Percentiles rank a stretch among this genome's conserved stretches.
Conservation (phyloP, 768 basidiomycete genomes). For the Trametes gibbosa region DNA sequence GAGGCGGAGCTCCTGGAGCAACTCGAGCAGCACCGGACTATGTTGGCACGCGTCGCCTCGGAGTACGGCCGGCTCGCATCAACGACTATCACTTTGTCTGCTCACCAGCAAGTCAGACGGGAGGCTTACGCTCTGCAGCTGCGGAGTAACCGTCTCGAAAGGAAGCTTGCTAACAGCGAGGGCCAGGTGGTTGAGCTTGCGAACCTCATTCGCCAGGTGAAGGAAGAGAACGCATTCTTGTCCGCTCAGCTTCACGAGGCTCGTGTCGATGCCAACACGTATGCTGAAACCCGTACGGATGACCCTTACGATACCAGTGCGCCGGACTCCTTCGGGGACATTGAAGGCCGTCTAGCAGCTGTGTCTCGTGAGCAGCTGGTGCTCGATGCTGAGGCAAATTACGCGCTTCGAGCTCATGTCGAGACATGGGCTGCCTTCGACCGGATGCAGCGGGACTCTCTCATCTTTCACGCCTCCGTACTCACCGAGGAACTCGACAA, state of each 20-base stretch:
- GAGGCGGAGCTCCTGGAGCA: conserved; percentile 48
- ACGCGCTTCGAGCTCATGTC: conserved; percentile 3
- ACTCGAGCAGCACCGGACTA: conserved; percentile 47
- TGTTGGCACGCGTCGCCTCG: conserved; percentile 47
- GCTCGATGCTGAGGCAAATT: neutral
- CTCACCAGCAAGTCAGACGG: conserved; percentile 22
- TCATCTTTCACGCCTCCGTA: conserved; percentile 18
- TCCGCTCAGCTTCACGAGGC: conserved; percentile 21
- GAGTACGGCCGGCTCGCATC: conserved; percentile 40
- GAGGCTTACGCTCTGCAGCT: conserved; percentile 41
- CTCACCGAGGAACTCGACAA: conserved; percentile 22
- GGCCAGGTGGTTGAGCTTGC: conserved; percentile 65
- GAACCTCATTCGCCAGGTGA: conserved; percentile 55
- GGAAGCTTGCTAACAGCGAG: conserved; percentile 67
- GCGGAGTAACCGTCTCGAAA: conserved; percentile 52
- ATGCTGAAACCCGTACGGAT: conserved; percentile 3
- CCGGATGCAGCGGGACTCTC: conserved; percentile 21
- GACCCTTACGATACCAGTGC: neutral
- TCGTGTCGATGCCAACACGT: conserved; percentile 20
- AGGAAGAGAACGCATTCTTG: conserved; percentile 51
- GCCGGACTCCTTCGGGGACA: neutral
- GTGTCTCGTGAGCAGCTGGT: neutral
- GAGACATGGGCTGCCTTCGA: conserved; percentile 18
- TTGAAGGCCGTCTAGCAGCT: neutral
- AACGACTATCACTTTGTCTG: conserved; percentile 23